These are phyloP conservation scores for Sicyos edulis DNA, from an alignment of 306 rosid genomes.

Conservation along the genomic window DNA sequence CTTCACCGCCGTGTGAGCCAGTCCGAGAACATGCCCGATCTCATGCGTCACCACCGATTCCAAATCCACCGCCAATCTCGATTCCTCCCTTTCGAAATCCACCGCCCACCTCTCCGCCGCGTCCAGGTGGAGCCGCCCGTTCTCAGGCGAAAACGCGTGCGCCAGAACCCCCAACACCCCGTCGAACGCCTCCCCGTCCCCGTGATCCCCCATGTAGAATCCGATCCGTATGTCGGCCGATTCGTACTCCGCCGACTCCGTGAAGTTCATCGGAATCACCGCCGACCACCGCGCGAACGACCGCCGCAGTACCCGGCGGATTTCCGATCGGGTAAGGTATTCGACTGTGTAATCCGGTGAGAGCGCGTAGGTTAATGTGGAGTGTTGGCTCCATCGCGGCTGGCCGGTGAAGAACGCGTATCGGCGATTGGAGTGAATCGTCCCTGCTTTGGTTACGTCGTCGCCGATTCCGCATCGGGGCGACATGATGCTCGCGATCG, in stretches of 20 bases:
- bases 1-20: constrained; percentile 65
- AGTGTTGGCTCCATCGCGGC: constrained; percentile 62
- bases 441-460: background rate
- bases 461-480: constrained; percentile 90
- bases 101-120: constrained; percentile 81
- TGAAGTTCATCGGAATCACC: constrained; percentile 77
- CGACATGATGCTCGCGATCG: constrained; percentile 52
- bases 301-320: constrained; percentile 40
- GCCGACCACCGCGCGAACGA: constrained; percentile 71
- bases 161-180: constrained; percentile 81
- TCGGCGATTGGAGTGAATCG: constrained; percentile 37
- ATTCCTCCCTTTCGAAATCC: constrained; percentile 46
- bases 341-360: constrained; percentile 42
- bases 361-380: constrained; percentile 61
- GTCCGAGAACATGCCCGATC: constrained; percentile 92
- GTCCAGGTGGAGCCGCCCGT: constrained; percentile 85
- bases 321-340: constrained; percentile 39
- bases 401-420: constrained; percentile 64
- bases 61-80: constrained; percentile 78
- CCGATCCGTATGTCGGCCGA: constrained; percentile 71
- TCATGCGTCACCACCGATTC: constrained; percentile 96
- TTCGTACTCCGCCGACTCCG: constrained; percentile 32
- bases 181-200: constrained; percentile 88
- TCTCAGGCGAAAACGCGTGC: constrained; percentile 85
- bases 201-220: constrained; percentile 71